Conservation (phyloP, 2,329 filamentous ascomycete species). For the Cladorrhinum sp. region DNA sequence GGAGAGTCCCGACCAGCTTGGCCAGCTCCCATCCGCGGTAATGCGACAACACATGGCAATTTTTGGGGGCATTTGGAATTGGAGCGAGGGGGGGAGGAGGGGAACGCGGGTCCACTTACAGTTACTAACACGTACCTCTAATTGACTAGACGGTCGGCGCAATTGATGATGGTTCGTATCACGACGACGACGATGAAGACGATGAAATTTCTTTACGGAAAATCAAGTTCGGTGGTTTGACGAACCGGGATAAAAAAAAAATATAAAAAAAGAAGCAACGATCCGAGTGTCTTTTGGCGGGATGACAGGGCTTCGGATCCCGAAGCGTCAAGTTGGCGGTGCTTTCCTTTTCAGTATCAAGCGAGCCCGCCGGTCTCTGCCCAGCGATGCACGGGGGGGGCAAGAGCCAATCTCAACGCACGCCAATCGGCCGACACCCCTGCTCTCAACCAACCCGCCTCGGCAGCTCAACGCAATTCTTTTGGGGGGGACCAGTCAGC, state of each 20-base stretch:
- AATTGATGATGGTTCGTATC: conserved; percentile 1
- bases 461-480: conserved; percentile 26
- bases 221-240: conserved; percentile 3
- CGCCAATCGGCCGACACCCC: conserved; percentile 18
- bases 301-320: conserved; percentile 1
- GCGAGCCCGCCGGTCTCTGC: not conserved
- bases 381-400: not conserved
- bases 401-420: conserved; percentile 20
- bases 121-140: not conserved
- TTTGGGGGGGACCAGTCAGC: conserved; percentile 7
- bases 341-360: conserved; percentile 11
- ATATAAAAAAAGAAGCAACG: not conserved
- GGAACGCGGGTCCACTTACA: conserved; percentile 21
- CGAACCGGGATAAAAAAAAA: conserved; percentile 9
- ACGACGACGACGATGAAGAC: not conserved
- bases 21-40: conserved; percentile 19
- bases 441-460: conserved; percentile 24
- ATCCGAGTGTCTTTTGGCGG: conserved; percentile 4
- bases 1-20: conserved; percentile 11
- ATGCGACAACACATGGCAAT: conserved; percentile 13
- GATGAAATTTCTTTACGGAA: conserved; percentile 1
- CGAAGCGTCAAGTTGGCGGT: not conserved
- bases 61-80: not conserved
- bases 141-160: conserved; percentile 6
- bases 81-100: not conserved